Base-by-base conservation (phyloP, 2,329 filamentous ascomycete species). In the Diaporthe vaccinii region DNA sequence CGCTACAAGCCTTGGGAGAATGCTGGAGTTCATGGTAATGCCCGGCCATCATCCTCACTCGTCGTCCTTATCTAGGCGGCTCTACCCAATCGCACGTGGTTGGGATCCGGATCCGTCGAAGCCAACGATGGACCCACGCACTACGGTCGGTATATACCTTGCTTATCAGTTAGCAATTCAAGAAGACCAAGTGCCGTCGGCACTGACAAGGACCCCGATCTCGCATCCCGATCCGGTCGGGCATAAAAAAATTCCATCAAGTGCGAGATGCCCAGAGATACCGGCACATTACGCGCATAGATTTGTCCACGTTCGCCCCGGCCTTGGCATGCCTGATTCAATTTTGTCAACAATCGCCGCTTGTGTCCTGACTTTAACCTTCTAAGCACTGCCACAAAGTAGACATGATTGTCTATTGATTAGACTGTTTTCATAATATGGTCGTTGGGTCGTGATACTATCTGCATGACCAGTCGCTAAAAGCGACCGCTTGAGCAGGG, bases 51-150 rank as follows among this genome's bases (percentile, higher is more conserved):
- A 36, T 67, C 62, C 44, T 67, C 62, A 25, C 44, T 36, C 31
- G 1, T 17, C 28, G 17, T 67, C 62, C 44, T 51, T 67, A 67
- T 67, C 62, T 67, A 20, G 44, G 44, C 62, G 62, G 44, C 62
- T 67, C 62, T 51, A 31, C 44, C 62, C 62, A 67, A 67, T 67
- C 44, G 62, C 62, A 67, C 62, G 44, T 67, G 62, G 62, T 1
- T 36, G 22, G 20, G 1, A 51, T 51, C 31, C 28, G 62, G n/a
- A 36, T 36, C 62, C 44, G 44, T 25, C 28, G 28, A 67, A 67
- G 61, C 61, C 51, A 67, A 36, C 17, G 61, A 36, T 34, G 41
- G 41, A 49, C 61, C 61, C 61, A 67, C 61, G 28, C 61, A 22
- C 61, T 67, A 67, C 44, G 44, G 44, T 34, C 44, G 62, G 62